These are phyloP conservation scores for Leccinum broughii DNA, from an alignment of 768 basidiomycete species.

Conservation along the genomic window DNA sequence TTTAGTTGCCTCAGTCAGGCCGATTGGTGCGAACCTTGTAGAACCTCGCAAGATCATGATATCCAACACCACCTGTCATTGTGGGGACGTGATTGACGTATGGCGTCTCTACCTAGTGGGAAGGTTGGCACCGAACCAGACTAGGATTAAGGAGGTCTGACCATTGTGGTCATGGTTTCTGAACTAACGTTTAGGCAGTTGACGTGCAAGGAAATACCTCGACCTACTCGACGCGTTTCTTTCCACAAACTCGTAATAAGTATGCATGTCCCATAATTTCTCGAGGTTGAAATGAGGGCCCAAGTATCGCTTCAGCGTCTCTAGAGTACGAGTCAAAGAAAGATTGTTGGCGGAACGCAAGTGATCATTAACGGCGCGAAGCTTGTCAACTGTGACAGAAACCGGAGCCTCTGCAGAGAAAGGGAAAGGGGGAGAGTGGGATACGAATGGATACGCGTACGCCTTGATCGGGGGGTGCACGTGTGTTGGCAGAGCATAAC, in stretches of 20 bases:
- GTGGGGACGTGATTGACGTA: slow-evolving; percentile 47
- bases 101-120: slow-evolving; percentile 39
- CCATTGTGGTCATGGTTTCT: slow-evolving; percentile 48
- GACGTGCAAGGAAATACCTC: neutral
- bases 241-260: slow-evolving; percentile 44
- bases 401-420: slow-evolving; percentile 35
- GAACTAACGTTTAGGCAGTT: neutral
- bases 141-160: slow-evolving; percentile 9
- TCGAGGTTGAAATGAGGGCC: slow-evolving; percentile 49
- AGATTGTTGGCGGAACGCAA: slow-evolving; percentile 39
- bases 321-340: slow-evolving; percentile 41
- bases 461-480: slow-evolving; percentile 30
- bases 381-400: slow-evolving; percentile 18
- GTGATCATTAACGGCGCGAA: slow-evolving; percentile 31
- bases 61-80: slow-evolving; percentile 48
- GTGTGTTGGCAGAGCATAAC: slow-evolving; percentile 26
- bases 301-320: slow-evolving; percentile 34
- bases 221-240: slow-evolving; percentile 40
- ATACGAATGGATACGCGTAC: slow-evolving; percentile 39
- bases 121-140: slow-evolving; percentile 1
- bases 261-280: slow-evolving; percentile 48
- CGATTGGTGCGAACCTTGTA: slow-evolving; percentile 37
- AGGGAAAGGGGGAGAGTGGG: slow-evolving; percentile 39
- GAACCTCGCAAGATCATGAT: slow-evolving; percentile 43
- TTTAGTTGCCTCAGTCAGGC: neutral